Conservation (phyloP, 768 basidiomycete genomes). For the Tulasnella sp. region DNA sequence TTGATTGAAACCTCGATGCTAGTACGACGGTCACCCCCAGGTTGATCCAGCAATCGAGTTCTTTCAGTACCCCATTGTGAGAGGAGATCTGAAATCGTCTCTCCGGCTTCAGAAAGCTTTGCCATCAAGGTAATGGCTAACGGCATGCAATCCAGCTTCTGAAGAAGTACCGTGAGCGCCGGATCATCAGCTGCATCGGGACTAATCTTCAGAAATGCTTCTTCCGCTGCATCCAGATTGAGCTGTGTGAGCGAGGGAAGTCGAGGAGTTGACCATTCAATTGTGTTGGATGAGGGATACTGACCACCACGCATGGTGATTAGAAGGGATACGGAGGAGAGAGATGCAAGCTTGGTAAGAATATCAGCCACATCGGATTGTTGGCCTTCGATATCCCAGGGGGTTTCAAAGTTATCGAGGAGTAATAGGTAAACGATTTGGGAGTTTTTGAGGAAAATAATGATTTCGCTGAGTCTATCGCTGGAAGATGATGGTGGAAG, state of each 20-base stretch:
- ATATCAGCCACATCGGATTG: constrained; percentile 22
- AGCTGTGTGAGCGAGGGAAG: background rate
- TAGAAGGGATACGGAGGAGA: constrained; percentile 25
- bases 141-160: constrained; percentile 25
- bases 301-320: constrained; percentile 26
- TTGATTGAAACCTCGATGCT: constrained; percentile 21
- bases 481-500: constrained; percentile 20
- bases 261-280: constrained; percentile 6
- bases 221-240: constrained; percentile 16
- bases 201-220: constrained; percentile 18
- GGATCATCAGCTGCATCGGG: constrained; percentile 19
- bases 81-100: background rate
- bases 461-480: constrained; percentile 20
- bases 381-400: constrained; percentile 25
- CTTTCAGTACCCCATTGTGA: constrained; percentile 3
- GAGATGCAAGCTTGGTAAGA: constrained; percentile 20
- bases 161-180: constrained; percentile 21
- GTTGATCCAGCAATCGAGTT: constrained; percentile 6
- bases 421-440: constrained; percentile 25
- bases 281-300: background rate
- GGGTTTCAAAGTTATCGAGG: constrained; percentile 33
- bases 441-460: constrained; percentile 20
- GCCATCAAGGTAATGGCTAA: constrained; percentile 30
- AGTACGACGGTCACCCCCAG: constrained; percentile 9
- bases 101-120: constrained; percentile 15